Evolutionary conservation across 352 stramenopile genomes (phyloP), one percentile per base, ranked within the genome.

Genomic region (Phytopythium mirpurense): DNA sequence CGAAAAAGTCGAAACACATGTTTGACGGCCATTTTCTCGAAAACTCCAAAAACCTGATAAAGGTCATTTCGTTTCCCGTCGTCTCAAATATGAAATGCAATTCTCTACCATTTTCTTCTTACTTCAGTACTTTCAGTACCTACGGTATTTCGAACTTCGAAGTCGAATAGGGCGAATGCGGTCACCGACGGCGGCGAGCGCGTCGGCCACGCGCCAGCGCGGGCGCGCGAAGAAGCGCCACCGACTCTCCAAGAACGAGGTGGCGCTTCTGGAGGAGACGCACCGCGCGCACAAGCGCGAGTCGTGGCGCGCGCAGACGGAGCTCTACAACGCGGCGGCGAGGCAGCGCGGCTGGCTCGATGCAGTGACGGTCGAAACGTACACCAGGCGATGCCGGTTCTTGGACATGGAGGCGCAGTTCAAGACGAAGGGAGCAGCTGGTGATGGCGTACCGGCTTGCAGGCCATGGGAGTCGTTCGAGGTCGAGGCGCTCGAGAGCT

Each of bases 21-120:
- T 54, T 54, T 35, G 26, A 34, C n/a, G 32, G 21, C 34, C 10
- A 18, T 54, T 54, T 46, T 54, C 48, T 54, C 48, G 48, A 26
- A 36, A 54, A 10, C 9, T 10, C 5, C 5, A 32, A 32, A 32
- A 32, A 10, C 5, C 29, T 32, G 29, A 32, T 32, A 32, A 32
- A 9, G 29, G 29, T 32, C 29, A 32, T 32, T 32, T 32, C 29
- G 29, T 9, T 9, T 5, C 29, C 29, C 29, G 29, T 9, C 5
- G 29, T 32, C 29, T 32, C 29, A 32, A 32, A 32, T 32, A 9
- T 32, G 29, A n/a, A n/a, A n/a, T n/a, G n/a, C n/a, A n/a, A n/a
- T n/a, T n/a, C n/a, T n/a, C n/a, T n/a, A n/a, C n/a, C n/a, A n/a
- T n/a, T n/a, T n/a, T n/a, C n/a, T n/a, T n/a, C n/a, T n/a, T n/a